Base-by-base conservation (phyloP, 1,284 basidiomycete species). In the Malassezia obtusa region DNA sequence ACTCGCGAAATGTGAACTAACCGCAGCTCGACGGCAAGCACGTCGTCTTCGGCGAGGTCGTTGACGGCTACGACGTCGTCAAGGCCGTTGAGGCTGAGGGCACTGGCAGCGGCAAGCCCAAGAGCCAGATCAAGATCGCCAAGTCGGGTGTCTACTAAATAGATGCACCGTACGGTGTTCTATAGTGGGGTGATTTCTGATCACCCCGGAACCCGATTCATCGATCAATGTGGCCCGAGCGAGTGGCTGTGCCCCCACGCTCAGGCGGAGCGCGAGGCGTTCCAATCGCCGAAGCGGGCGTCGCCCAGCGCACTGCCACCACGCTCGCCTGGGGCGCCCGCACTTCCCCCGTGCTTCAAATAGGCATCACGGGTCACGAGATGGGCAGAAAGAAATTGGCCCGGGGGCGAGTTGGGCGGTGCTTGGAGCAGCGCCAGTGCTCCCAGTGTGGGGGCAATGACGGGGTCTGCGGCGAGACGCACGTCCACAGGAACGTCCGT, bases 21-120 rank as follows among this genome's bases (percentile, higher is more conserved):
- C 60, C 68, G 62, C 87, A 89, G 74, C 78, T 89, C 21, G 86
- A 89, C 71, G 80, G 77, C 25, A 72, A 68, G 59, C 65, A 67
- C 58, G 65, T 67, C 33, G 64, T 63, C 36, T 67, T 67, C 44
- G 65, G 65, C 38, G 58, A 65, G 53, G 65, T 67, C 41, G 47
- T 57, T 28, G 50, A 60, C 10, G 65, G 65, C 30, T 55, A 68
- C 52, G 58, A 73, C 61, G 43, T 73, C 24, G 69, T 72, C 58
- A 66, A 68, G 64, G 58, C 62, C 31, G 63, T 72, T 53, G 71
- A 74, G 64, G 45, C 38, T 11, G 59, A 64, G 57, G 72, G 71
- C 36, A 57, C 60, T 44, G 36, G 35, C 30, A 60, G 57, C 25
- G 72, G 72, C 49, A 69, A 69, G 63, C 49, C 69, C 58, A 57